phyloP scores from a whole-genome alignment of 495 filamentous ascomycete genomes.

The Penicillium tannophilum region DNA sequence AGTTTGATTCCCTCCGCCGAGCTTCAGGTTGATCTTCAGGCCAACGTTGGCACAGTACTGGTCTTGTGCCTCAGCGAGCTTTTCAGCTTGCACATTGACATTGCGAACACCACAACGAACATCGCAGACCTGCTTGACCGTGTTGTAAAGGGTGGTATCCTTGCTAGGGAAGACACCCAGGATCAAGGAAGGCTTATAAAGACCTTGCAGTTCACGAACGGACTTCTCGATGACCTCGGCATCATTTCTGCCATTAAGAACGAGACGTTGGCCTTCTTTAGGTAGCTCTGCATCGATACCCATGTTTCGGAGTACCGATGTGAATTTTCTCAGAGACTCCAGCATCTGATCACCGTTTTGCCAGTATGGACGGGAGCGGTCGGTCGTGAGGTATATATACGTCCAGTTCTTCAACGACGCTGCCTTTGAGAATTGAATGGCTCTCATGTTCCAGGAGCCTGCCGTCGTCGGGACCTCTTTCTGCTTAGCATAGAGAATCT shows the following conservation, averaged over 20 bases:
- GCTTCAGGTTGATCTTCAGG: slow-evolving; percentile 85
- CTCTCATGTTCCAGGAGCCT: slow-evolving; percentile 61
- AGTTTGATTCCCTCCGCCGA: slow-evolving; percentile 75
- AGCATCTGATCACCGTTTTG: neutral
- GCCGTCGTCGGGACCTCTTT: slow-evolving; percentile 25
- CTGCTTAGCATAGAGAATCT: slow-evolving; percentile 48
- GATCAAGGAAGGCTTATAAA: slow-evolving; percentile 49
- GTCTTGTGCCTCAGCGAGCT: slow-evolving; percentile 44
- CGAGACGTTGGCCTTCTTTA: slow-evolving; percentile 18
- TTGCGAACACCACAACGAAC: slow-evolving; percentile 63
- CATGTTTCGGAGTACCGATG: slow-evolving; percentile 27
- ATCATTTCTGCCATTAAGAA: slow-evolving; percentile 15
- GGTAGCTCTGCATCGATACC: slow-evolving; percentile 28
- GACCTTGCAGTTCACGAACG: slow-evolving; percentile 32
- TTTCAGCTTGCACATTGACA: slow-evolving; percentile 58
- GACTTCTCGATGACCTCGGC: slow-evolving; percentile 25
- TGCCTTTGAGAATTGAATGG: slow-evolving; percentile 44
- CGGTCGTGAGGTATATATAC: slow-evolving; percentile 26
- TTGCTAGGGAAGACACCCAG: slow-evolving; percentile 62
- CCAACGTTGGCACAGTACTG: slow-evolving; percentile 75
- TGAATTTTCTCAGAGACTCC: slow-evolving; percentile 19
- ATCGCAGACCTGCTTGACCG: slow-evolving; percentile 69
- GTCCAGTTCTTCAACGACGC: slow-evolving; percentile 43
- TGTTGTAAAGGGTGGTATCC: slow-evolving; percentile 60
- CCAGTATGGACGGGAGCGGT: neutral